Evolutionary conservation across 192 early-diverging fungal genomes (phyloP), one percentile per base, ranked within the genome.

Genomic region (Phlyctochytrium arcticum): DNA sequence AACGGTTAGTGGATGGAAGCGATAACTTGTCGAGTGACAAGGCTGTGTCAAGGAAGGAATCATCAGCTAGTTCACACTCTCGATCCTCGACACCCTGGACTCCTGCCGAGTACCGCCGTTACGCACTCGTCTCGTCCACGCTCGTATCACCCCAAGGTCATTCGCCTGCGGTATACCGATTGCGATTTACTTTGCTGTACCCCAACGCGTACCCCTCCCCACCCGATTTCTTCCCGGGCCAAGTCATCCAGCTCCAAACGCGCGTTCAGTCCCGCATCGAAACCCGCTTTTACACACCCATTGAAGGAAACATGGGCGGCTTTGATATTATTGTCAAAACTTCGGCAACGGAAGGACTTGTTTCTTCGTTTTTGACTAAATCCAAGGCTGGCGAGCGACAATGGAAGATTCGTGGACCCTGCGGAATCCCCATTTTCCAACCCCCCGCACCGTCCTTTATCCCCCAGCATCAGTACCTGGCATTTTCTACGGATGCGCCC

Each of bases 361-460:
- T 76, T 24, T 19, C 42, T 7, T 51, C 39, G 42, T 75, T n/a
- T 21, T 56, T 74, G 34, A 44, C 17, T 8, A 19, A 21, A 17
- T 54, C 63, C 27, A 63, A 59, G 33, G 36, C 50, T 32, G 73
- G 73, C 19, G 73, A 74, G 9, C 15, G 55, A 10, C 73, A 75
- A 60, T 35, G 65, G 62, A 73, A 72, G 57, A 67, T 75, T 57
- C 67, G 73, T 34, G 73, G 73, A 23, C 73, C 73, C 4, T 65
- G 71, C 56, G 72, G 72, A 8, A 34, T 36, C 0, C 35, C 48
- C 4, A 15, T 72, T 1, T 27, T 71, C 6, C 24, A 44, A 5
- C 69, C 60, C 17, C 5, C 50, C 1, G n/a, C 29, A 48, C 34
- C 50, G 27, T 53, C 27, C 3, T 15, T 21, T 24, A 24, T 15